Conservation (phyloP, 1,139 yeast genomes). For the Kluyveromyces sp. region DNA sequence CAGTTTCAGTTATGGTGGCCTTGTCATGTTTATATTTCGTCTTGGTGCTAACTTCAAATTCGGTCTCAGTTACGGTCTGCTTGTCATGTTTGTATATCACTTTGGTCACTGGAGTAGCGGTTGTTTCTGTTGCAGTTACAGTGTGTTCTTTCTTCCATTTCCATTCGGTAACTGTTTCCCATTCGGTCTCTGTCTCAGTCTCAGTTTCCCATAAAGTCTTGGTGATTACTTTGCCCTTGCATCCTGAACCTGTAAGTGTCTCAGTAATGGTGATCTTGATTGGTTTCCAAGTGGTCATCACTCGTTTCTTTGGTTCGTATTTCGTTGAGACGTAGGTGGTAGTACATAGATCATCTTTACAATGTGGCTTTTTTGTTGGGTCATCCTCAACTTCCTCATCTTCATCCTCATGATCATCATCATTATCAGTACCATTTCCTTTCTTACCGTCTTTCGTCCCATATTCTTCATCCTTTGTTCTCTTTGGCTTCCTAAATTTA, state of each 20-base stretch:
- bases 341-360: constrained; percentile 5
- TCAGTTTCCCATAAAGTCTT: constrained; percentile 8
- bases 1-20: constrained; percentile 20
- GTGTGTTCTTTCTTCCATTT: constrained; percentile 8
- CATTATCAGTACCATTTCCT: not conserved
- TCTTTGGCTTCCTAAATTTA: constrained; percentile 8
- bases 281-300: constrained; percentile 13
- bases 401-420: not conserved
- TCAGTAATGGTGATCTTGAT: constrained; percentile 8
- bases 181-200: constrained; percentile 10
- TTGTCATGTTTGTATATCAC: constrained; percentile 9
- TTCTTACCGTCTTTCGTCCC: not conserved
- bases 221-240: constrained; percentile 9
- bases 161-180: constrained; percentile 10
- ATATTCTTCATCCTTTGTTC: not conserved
- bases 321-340: constrained; percentile 12
- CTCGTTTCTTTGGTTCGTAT: constrained; percentile 11
- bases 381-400: not conserved
- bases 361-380: not conserved
- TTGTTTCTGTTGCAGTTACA: constrained; percentile 6
- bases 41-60: constrained; percentile 14
- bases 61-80: constrained; percentile 15
- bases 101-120: constrained; percentile 7
- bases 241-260: constrained; percentile 9
- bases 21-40: constrained; percentile 15